A percentile compares a stretch with the other conserved stretches of the same genome.
Conservation (phyloP, 768 basidiomycete genomes). For the Polyporus arcularius region DNA sequence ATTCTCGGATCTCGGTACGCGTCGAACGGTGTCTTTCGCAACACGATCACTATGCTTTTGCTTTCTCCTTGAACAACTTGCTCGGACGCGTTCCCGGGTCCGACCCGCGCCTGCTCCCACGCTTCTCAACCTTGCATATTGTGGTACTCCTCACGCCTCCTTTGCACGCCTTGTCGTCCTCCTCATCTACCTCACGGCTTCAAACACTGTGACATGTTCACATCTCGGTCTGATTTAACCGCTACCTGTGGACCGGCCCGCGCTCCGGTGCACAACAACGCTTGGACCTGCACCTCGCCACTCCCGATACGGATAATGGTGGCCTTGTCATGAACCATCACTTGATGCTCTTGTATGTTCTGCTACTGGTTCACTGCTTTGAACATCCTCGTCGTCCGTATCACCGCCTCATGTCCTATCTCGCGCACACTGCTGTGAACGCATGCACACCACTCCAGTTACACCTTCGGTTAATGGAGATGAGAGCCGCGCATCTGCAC, state of each 20-base stretch:
- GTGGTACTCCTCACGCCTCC: not conserved
- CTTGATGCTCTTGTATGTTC: not conserved
- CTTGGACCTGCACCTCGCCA: not conserved
- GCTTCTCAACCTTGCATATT: not conserved
- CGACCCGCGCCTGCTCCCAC: too few relatives aligned
- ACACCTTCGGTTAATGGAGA: constrained; percentile 52
- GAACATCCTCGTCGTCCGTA: not conserved
- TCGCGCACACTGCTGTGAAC: too few relatives aligned
- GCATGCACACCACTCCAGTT: constrained; percentile 23
- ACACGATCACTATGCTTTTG: not conserved
- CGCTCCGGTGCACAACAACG: not conserved
- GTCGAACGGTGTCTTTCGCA: too few relatives aligned
- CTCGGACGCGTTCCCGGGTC: too few relatives aligned
- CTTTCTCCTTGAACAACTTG: too few relatives aligned
- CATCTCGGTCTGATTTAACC: not conserved
- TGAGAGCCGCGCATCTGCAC: constrained; percentile 40
- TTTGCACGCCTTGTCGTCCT: too few relatives aligned
- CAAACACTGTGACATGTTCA: not conserved
- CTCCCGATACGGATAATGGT: not conserved
- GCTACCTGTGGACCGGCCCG: not conserved
- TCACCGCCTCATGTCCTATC: not conserved
- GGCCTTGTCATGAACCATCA: not conserved
- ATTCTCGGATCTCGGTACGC: too few relatives aligned
- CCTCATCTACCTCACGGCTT: not conserved
- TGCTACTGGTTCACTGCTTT: not conserved